Percentiles rank a stretch among this genome's conserved stretches.
Conservation (phyloP, 2,329 filamentous ascomycete species). For the Coniochaeta sp. region DNA sequence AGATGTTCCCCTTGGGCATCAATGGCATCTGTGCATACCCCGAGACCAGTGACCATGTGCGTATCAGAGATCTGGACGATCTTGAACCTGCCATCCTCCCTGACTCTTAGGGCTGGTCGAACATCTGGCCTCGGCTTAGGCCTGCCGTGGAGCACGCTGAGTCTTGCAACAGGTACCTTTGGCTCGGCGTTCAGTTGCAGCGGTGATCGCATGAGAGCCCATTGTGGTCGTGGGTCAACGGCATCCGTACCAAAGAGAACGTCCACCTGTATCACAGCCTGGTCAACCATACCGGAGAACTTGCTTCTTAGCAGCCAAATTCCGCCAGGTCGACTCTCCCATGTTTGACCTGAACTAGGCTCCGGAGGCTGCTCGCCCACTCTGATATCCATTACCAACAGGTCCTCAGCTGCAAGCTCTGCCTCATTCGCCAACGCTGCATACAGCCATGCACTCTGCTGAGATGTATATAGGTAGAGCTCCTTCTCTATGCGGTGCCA, state of each 20-base stretch:
- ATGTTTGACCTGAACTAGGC: constrained; percentile 27
- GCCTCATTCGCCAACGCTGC: constrained; percentile 55
- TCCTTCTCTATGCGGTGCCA: constrained; percentile 57
- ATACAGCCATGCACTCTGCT: constrained; percentile 58
- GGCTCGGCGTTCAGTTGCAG: constrained; percentile 25
- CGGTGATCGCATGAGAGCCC: constrained; percentile 24
- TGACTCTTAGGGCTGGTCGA: constrained; percentile 38
- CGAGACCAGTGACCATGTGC: constrained; percentile 23
- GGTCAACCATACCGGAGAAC: constrained; percentile 15
- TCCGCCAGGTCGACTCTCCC: constrained; percentile 58
- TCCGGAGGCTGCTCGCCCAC: constrained; percentile 43
- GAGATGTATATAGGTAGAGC: constrained; percentile 43
- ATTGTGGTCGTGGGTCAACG: constrained; percentile 23
- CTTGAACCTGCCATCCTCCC: constrained; percentile 65
- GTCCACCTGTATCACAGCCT: constrained; percentile 57
- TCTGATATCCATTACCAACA: constrained; percentile 55
- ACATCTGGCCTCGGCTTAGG: constrained; percentile 17
- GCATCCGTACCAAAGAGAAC: constrained; percentile 52
- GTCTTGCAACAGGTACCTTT: constrained; percentile 26
- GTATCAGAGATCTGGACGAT: constrained; percentile 58
- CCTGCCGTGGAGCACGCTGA: constrained; percentile 22
- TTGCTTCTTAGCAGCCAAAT: constrained; percentile 58
- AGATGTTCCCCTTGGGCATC: constrained; percentile 24
- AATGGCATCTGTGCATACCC: constrained; percentile 22
- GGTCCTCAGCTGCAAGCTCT: constrained; percentile 53